Evolutionary conservation across 106 monocot genomes (phyloP).

Genomic region (Dioscorea alata): DNA sequence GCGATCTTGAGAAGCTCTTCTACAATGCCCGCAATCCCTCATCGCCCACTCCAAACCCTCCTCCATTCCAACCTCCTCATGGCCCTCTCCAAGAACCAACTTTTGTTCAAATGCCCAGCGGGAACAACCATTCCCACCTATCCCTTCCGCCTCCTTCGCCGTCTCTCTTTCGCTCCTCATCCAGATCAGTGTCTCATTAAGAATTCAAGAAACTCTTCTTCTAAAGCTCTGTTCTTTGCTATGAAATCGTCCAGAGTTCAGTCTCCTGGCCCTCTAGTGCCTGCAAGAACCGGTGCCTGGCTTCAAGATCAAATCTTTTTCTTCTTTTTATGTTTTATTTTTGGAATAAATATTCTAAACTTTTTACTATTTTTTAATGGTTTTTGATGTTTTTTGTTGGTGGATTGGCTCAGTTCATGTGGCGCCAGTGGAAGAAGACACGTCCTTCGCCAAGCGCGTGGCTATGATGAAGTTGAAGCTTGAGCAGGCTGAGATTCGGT

Average conservation of each 20-base stretch:
- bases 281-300: conserved; percentile 1
- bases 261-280: conserved; percentile 1
- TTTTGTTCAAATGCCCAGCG: not conserved
- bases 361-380: not conserved
- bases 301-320: not conserved
- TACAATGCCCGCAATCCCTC: conserved; percentile 25
- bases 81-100: conserved; percentile 20
- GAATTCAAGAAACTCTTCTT: not conserved
- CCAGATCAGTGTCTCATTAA: not conserved
- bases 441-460: conserved; percentile 13
- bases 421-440: conserved; percentile 6
- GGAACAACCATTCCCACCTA: not conserved
- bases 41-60: conserved; percentile 20
- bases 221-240: not conserved
- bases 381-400: too few species aligned
- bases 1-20: not conserved
- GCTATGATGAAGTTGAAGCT: conserved; percentile 20
- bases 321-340: not conserved
- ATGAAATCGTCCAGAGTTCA: conserved; percentile 4
- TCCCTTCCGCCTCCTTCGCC: conserved; percentile 4
- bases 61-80: conserved; percentile 12
- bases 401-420: conserved; percentile 6
- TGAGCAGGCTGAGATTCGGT: conserved; percentile 36
- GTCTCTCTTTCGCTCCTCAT: conserved; percentile 2
- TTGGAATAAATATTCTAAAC: not conserved